Base-by-base conservation (phyloP, 306 rosid genomes). In the Cicer chorassanicum region DNA sequence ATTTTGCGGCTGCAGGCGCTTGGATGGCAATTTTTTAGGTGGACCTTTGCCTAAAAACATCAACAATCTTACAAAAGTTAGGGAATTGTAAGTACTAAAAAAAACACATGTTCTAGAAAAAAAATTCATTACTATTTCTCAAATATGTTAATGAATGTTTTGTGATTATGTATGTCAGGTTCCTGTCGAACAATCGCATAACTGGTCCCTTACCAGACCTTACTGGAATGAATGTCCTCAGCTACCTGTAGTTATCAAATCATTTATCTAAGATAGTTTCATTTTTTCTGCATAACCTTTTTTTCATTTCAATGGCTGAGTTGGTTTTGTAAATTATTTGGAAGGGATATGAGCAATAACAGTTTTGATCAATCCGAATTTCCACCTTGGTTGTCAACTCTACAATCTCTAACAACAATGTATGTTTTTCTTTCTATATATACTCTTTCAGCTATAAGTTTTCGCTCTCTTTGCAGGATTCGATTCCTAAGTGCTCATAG, bases 271-370 rank as follows among this genome's bases (percentile, higher is more conserved):
- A 40, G 44, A 79, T 41, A 48, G 8, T 41, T 73, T 38, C 51
- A 45, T 13, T 39, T 40, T 21, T 62, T 14, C 1, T 59, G 49
- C 39, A 14, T 34, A 48, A 36, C 8, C 60, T 45, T 55, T 55
- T 55, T 68, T 34, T 51, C 38, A 51, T 65, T 57, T 77, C 72
- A 13, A 39, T 54, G 18, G 8, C 60, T 64, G 57, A 74, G 57
- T 50, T 80, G 29, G 34, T 67, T 70, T 21, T 29, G 63, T 67
- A 19, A 61, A 72, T 79, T 56, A 54, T 53, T 78, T 21, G 11
- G 71, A 18, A 84, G 88, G 81, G 88, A 84, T 60, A 3, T 89
- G 81, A 91, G 94, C 86, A 87, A 87, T 41, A 91, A 80, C 41
- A 81, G 73, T 74, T 91, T 91, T 48, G 73, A 50, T 48, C 60